Conservation (phyloP, 495 filamentous ascomycete genomes). For the Aspergillus bridgeri region DNA sequence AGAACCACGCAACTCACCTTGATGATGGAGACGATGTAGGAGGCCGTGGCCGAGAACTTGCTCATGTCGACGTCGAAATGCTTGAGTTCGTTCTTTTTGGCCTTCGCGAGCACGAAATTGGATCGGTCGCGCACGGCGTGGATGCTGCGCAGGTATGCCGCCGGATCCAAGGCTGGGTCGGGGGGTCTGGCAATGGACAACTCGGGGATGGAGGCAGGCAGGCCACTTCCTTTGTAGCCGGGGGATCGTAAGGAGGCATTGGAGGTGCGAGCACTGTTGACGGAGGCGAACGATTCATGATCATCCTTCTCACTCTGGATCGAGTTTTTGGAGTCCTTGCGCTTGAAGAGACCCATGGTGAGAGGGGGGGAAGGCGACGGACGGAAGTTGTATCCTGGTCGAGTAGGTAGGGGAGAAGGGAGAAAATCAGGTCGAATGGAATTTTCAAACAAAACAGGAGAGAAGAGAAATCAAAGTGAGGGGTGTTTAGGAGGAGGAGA, state of each 20-base stretch:
- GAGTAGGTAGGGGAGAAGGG: conserved; percentile 1
- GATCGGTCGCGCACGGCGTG: conserved; percentile 81
- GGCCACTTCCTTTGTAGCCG: conserved; percentile 38
- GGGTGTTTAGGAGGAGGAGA: background rate
- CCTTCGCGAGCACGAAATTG: conserved; percentile 69
- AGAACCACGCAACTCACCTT: conserved; percentile 67
- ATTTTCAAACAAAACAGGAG: background rate
- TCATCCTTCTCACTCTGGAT: conserved; percentile 48
- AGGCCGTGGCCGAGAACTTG: conserved; percentile 83
- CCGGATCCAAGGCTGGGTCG: conserved; percentile 87
- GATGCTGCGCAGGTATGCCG: conserved; percentile 87
- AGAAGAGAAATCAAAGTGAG: background rate
- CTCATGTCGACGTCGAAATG: conserved; percentile 91
- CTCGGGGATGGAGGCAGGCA: conserved; percentile 52
- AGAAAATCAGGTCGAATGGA: background rate
- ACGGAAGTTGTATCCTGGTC: background rate
- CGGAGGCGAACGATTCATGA: conserved; percentile 44
- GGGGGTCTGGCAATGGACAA: conserved; percentile 79
- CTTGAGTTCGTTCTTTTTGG: conserved; percentile 70
- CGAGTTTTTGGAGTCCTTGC: conserved; percentile 54
- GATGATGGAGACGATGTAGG: conserved; percentile 94
- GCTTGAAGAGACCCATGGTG: conserved; percentile 63
- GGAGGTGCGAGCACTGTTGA: conserved; percentile 49
- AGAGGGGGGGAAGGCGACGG: conserved; percentile 2
- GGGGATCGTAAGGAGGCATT: conserved; percentile 57